Percentiles rank a stretch among this genome's conserved stretches.
These are phyloP conservation scores for Chrysochromulina parva DNA, from an alignment of 78 protist species.

Conservation along the genomic window DNA sequence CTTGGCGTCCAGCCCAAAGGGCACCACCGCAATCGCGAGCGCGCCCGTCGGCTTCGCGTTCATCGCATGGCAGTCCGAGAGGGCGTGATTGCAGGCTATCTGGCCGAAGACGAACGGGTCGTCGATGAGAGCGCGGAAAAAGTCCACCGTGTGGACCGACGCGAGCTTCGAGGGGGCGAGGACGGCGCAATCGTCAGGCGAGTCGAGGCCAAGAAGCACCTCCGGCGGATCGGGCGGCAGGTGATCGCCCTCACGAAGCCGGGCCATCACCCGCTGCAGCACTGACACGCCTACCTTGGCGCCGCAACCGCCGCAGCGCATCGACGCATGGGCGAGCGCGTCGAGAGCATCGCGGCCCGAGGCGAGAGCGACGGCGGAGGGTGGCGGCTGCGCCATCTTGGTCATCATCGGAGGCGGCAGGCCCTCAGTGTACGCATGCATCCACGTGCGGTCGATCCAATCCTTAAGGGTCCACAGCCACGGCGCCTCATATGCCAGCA, in stretches of 20 bases:
- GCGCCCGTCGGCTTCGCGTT: conserved; percentile 26
- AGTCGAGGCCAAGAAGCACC: conserved; percentile 35
- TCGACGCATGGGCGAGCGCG: conserved; percentile 21
- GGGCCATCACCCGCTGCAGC: not conserved
- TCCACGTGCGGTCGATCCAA: conserved; percentile 52
- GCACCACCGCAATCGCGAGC: conserved; percentile 19
- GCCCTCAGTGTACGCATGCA: conserved; percentile 9
- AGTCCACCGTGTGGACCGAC: conserved; percentile 38
- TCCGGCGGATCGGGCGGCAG: not conserved
- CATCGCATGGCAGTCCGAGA: conserved; percentile 46
- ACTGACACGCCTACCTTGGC: conserved; percentile 47
- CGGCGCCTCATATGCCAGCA: not conserved
- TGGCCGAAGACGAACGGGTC: conserved; percentile 46
- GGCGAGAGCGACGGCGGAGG: not conserved
- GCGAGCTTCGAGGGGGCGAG: not conserved
- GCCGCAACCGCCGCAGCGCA: conserved; percentile 46
- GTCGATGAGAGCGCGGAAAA: conserved; percentile 27
- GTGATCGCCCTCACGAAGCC: not conserved
- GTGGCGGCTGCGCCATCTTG: not conserved
- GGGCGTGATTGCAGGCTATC: conserved; percentile 42
- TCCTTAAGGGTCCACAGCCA: conserved; percentile 45
- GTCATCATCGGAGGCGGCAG: not conserved
- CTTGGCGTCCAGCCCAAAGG: conserved; percentile 36
- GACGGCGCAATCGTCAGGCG: conserved; percentile 54
- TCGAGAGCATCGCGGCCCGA: conserved; percentile 29